Evolutionary conservation across 1,284 basidiomycete species (phyloP).

Genomic region (Volvariella volvacea): DNA sequence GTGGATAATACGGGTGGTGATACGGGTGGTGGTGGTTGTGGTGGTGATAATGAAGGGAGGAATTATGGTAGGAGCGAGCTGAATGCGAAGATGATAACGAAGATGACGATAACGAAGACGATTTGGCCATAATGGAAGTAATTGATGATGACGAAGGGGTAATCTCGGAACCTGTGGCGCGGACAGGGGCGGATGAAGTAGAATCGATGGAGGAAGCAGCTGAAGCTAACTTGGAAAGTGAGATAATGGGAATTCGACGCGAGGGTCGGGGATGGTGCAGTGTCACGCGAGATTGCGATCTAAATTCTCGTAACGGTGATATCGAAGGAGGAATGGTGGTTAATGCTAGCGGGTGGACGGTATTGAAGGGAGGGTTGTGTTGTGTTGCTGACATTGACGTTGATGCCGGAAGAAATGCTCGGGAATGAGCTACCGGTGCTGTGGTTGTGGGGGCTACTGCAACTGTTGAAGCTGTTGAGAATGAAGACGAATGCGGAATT

Average conservation of each 20-base stretch:
- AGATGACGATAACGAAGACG: conserved; percentile 6
- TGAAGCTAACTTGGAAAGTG: conserved; percentile 38
- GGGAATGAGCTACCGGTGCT: not conserved
- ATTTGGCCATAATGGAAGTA: no score
- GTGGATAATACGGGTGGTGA: no score
- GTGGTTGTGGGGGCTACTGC: conserved; percentile 4
- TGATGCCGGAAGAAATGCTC: conserved; percentile 1
- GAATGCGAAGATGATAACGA: conserved; percentile 8
- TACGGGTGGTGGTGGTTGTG: not conserved
- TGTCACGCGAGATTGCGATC: conserved; percentile 24
- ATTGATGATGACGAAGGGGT: no score
- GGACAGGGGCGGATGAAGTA: not conserved
- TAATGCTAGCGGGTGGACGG: conserved; percentile 4
- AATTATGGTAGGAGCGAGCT: conserved; percentile 11
- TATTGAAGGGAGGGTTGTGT: conserved; percentile 11
- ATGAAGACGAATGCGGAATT: conserved; percentile 2
- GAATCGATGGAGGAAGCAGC: conserved; percentile 21
- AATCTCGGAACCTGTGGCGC: not conserved
- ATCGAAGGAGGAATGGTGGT: conserved; percentile 8
- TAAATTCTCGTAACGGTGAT: conserved; percentile 12
- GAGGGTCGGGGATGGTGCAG: conserved; percentile 48
- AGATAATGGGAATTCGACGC: conserved; percentile 46
- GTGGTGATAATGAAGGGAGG: conserved; percentile 7
- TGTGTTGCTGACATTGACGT: conserved; percentile 13
- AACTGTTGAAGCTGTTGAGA: conserved; percentile 3